phyloP scores from a whole-genome alignment of 1,284 basidiomycete species.

The Stygiomarasmius scandens region DNA sequence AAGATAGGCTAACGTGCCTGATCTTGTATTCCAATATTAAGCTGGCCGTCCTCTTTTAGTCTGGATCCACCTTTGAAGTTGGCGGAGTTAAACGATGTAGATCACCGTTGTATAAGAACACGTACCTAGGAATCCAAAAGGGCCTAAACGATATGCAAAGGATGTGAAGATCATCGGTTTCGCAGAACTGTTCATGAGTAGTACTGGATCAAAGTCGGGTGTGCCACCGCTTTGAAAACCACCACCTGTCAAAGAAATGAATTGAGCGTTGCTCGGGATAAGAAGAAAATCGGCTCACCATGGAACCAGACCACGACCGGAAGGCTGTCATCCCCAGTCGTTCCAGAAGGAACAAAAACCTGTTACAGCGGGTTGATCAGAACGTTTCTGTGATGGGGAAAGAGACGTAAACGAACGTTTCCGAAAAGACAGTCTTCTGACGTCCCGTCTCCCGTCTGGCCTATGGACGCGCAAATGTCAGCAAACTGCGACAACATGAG shows the following conservation, averaged over 20 bases:
- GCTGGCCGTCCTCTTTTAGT: slow-evolving; percentile 29
- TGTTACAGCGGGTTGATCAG: slow-evolving; percentile 12
- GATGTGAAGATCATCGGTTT: slow-evolving; percentile 41
- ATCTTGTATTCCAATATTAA: slow-evolving; percentile 42
- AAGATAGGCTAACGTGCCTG: slow-evolving; percentile 26
- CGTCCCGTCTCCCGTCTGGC: slow-evolving; percentile 26
- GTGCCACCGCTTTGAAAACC: slow-evolving; percentile 39
- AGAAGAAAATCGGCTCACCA: slow-evolving; percentile 24
- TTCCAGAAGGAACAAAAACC: slow-evolving; percentile 35
- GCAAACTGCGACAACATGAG: slow-evolving; percentile 23
- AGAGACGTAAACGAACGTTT: slow-evolving; percentile 30
- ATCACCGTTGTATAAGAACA: too few species aligned
- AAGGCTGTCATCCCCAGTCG: slow-evolving; percentile 22
- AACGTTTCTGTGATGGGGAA: background rate
- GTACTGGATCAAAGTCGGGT: slow-evolving; percentile 28
- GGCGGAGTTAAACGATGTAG: background rate
- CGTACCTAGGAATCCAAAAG: slow-evolving; percentile 42
- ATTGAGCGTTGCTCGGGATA: background rate
- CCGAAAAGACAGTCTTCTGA: slow-evolving; percentile 46
- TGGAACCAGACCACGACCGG: slow-evolving; percentile 41
- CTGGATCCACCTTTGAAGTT: slow-evolving; percentile 28
- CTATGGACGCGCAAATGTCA: slow-evolving; percentile 32
- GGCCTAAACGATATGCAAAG: slow-evolving; percentile 43
- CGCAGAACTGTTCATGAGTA: slow-evolving; percentile 28
- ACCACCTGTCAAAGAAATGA: slow-evolving; percentile 31